Conservation (phyloP, 1,284 basidiomycete genomes). For the Leccinum subrobustum region DNA sequence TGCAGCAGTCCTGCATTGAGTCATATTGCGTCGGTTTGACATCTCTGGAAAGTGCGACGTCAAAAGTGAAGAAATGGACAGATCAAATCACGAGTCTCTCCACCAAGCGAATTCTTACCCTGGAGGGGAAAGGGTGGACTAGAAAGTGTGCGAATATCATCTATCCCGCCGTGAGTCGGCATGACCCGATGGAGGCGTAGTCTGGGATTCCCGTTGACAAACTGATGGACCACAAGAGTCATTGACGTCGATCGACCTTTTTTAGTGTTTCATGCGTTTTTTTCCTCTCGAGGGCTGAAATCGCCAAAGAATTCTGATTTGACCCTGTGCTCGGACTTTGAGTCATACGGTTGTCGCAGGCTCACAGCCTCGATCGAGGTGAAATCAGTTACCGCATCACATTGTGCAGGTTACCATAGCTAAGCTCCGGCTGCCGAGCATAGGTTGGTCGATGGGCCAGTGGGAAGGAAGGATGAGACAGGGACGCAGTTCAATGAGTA, state of each 20-base stretch:
- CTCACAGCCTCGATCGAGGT: slow-evolving; percentile 11
- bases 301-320: slow-evolving; percentile 10
- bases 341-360: background rate
- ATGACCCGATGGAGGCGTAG: slow-evolving; percentile 9
- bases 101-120: background rate
- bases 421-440: slow-evolving; percentile 2
- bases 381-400: slow-evolving; percentile 6
- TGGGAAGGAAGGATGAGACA: slow-evolving; percentile 15
- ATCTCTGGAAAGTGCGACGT: background rate
- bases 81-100: background rate
- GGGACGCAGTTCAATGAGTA: slow-evolving; percentile 16
- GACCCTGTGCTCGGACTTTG: slow-evolving; percentile 11
- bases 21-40: background rate
- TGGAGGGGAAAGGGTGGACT: background rate
- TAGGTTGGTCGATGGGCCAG: background rate
- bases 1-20: background rate
- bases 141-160: slow-evolving; percentile 1
- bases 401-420: slow-evolving; percentile 5
- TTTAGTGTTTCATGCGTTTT: slow-evolving; percentile 1
- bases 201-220: slow-evolving; percentile 13
- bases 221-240: slow-evolving; percentile 8
- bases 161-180: slow-evolving; percentile 10
- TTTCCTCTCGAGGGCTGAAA: slow-evolving; percentile 8
- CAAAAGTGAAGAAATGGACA: slow-evolving; percentile 2
- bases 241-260: slow-evolving; percentile 8